A percentile compares a stretch with the other conserved stretches of the same genome.
phyloP scores from a whole-genome alignment of 306 rosid species.

The Lithocarpus polystachyus region DNA sequence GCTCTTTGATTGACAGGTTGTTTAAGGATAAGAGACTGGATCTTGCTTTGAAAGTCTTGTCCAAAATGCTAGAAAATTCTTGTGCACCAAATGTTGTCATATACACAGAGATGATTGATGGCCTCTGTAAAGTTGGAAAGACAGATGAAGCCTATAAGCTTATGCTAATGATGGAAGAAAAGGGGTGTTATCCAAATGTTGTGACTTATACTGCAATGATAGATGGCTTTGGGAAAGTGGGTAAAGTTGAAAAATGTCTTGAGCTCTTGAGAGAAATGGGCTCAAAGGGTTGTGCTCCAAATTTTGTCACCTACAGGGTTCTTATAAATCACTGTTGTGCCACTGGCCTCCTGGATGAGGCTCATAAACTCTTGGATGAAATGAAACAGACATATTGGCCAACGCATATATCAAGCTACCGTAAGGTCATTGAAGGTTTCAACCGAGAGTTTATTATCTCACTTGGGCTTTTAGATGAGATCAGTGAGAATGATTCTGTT shows the following conservation, averaged over 20 bases:
- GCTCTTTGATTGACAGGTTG: slow-evolving; percentile 73
- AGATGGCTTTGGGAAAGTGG: slow-evolving; percentile 76
- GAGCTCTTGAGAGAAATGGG: slow-evolving; percentile 71
- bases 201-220: slow-evolving; percentile 89
- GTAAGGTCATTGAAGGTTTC: slow-evolving; percentile 72
- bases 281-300: slow-evolving; percentile 84
- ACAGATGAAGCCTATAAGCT: slow-evolving; percentile 77
- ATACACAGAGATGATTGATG: slow-evolving; percentile 88
- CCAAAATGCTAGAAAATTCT: slow-evolving; percentile 77
- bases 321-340: slow-evolving; percentile 81
- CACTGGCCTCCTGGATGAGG: slow-evolving; percentile 66
- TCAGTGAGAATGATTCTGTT: slow-evolving; percentile 49
- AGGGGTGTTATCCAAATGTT: slow-evolving; percentile 73
- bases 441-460: slow-evolving; percentile 61
- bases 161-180: slow-evolving; percentile 84
- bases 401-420: slow-evolving; percentile 57
- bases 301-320: slow-evolving; percentile 76
- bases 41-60: slow-evolving; percentile 72
- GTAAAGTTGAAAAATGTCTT: slow-evolving; percentile 64
- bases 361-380: slow-evolving; percentile 70
- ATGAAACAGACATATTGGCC: slow-evolving; percentile 91
- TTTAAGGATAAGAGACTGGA: slow-evolving; percentile 76
- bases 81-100: slow-evolving; percentile 82
- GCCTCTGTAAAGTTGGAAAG: slow-evolving; percentile 77
- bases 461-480: slow-evolving; percentile 64